phyloP scores from a whole-genome alignment of 495 filamentous ascomycete genomes.

The Rostrohypoxylon terebratum region DNA sequence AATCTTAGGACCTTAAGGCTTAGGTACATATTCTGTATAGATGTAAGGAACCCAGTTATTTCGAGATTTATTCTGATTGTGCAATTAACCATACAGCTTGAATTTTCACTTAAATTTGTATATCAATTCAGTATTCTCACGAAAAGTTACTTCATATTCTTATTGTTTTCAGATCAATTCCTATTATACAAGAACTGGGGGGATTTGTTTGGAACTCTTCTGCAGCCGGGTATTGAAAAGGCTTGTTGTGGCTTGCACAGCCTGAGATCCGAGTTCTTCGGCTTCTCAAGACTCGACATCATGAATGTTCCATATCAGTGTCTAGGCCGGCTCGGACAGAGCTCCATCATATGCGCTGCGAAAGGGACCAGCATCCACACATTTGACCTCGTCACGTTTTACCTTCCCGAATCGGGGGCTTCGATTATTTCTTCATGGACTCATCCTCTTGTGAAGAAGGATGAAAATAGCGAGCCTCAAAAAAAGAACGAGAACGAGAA shows the following conservation, averaged over 20 bases:
- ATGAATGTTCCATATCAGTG: constrained; percentile 64
- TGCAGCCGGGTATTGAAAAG: not conserved
- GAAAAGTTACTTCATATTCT: constrained; percentile 3
- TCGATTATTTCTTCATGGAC: constrained; percentile 65
- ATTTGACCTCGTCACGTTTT: constrained; percentile 51
- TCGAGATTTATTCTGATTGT: constrained; percentile 6
- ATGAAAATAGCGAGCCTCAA: constrained; percentile 33
- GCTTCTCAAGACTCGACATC: constrained; percentile 63
- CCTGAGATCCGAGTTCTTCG: not conserved
- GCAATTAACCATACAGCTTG: constrained; percentile 24
- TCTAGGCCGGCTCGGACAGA: constrained; percentile 48
- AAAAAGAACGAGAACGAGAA: not conserved
- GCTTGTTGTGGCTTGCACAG: not conserved
- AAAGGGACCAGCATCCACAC: constrained; percentile 66
- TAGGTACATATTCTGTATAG: not conserved
- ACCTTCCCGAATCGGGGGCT: constrained; percentile 43
- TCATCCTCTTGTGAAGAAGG: constrained; percentile 48
- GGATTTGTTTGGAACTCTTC: not conserved
- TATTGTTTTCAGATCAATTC: not conserved
- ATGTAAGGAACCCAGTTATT: not conserved
- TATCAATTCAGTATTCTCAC: constrained; percentile 9
- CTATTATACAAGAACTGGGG: not conserved
- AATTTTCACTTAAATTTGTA: constrained; percentile 31
- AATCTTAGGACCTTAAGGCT: too few species aligned
- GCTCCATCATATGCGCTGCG: constrained; percentile 65